Evolutionary conservation across 306 rosid species (phyloP), one percentile per base, ranked within the genome.

Genomic region (Hylodesmum podocarpum): DNA sequence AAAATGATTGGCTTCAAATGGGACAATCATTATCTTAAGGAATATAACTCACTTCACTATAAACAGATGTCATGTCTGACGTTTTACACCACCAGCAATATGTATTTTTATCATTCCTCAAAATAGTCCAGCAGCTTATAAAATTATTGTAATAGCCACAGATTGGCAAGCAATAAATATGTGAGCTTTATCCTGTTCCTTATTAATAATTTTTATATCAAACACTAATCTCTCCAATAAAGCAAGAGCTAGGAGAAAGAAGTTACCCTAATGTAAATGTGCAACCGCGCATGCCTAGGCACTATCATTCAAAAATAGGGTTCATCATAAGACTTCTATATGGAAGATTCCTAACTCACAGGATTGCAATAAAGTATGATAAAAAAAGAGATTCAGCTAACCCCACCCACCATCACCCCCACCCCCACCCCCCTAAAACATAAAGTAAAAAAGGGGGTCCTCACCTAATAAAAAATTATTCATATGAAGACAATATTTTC

Each of bases 21-120:
- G 74, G 65, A 74, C n/a, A 15, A 63, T 53, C 25, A 67, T 27
- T 39, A 65, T 44, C 27, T 15, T 78, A 61, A 66, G 68, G 67
- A 70, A 33, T n/a, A 31, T 54, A 68, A 55, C 70, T 33, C 75
- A 78, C 81, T 77, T 55, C 28, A 39, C 69, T 50, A 67, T 59
- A 39, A 47, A 58, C 51, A 37, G 58, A 63, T 31, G 63, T 47
- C 50, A 58, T 34, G 31, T 51, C 8, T 39, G 63, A 43, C 39
- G 13, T 44, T 72, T 76, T 63, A 25, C 59, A 28, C 27, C 69
- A 49, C 50, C 25, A 4, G 44, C 2, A 29, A 69, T 25, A 46
- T 49, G 65, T 58, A 59, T 31, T 70, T 54, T 64, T 29, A 41
- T 51, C 51, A 66, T 59, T 62, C 70, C 51, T 62, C 40, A 72